phyloP scores from a whole-genome alignment of 2,329 filamentous ascomycete genomes.

The Fusarium humuli region DNA sequence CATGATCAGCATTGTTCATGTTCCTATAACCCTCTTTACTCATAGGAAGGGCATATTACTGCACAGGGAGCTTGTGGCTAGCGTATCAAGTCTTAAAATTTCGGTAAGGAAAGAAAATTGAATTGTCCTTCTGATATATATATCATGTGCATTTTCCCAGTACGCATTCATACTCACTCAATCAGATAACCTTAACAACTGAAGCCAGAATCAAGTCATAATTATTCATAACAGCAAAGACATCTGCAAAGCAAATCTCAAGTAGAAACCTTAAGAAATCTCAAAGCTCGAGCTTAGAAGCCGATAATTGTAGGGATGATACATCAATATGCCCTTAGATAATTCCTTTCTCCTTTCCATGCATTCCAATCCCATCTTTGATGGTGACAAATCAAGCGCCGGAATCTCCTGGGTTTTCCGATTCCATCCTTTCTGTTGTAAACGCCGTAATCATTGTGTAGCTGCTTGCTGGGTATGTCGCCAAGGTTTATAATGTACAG shows the following conservation, averaged over 20 bases:
- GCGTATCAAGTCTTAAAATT: neutral
- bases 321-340: constrained; percentile 5
- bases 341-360: constrained; percentile 35
- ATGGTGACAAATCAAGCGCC: constrained; percentile 32
- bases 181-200: neutral
- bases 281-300: constrained; percentile 12
- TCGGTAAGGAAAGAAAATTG: neutral
- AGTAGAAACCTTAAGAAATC: constrained; percentile 13
- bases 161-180: neutral
- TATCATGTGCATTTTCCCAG: neutral
- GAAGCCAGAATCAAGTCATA: constrained; percentile 30
- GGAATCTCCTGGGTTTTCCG: constrained; percentile 39
- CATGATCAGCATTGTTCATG: neutral
- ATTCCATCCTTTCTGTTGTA: constrained; percentile 44
- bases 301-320: constrained; percentile 3
- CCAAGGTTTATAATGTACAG: constrained; percentile 43
- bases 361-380: constrained; percentile 24
- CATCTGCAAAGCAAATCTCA: constrained; percentile 10
- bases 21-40: neutral
- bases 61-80: no score
- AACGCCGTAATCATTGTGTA: constrained; percentile 45
- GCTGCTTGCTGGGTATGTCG: constrained; percentile 36
- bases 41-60: no score
- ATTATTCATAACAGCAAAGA: constrained; percentile 35
- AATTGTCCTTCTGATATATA: neutral